Base-by-base conservation (phyloP, 2,329 filamentous ascomycete genomes). In the Phyllosticta citriasiana region DNA sequence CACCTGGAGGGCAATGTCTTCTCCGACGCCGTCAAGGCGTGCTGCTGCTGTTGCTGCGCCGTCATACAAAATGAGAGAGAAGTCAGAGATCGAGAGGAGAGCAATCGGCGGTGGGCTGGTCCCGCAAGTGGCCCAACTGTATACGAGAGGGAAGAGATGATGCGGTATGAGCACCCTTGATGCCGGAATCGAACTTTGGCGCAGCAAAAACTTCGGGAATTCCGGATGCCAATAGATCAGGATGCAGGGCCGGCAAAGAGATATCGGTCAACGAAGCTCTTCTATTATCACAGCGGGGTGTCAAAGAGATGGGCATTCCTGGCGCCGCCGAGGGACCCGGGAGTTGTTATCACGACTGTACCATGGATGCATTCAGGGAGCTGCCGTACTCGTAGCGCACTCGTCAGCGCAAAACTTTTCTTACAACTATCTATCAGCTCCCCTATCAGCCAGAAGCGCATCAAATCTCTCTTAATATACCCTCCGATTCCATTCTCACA, bases 41-140 rank as follows among this genome's bases (percentile, higher is more conserved):
- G 70, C 26, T 78, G 74, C 62, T 79, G 77, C 64, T 72, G 71
- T 12, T 72, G 71, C 55, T 79, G 77, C 61, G 69, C 72, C 9
- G 68, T 72, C 1, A 73, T 78, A 58, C 75, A 78, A 65, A 75
- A 76, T 63, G 78, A 80, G 66, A 69, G 75, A 35, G 78, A 80
- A 65, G 68, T 80, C 4, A 69, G 70, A 57, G 69, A 68, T 10
- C 68, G 78, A 58, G 77, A 80, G 66, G 75, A 83, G 63, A 68
- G 64, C 33, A 65, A 64, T 53, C 69, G 72, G 61, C 63, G 70
- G 33, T 73, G 68, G 68, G 74, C 74, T 1, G 74, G 74, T 1
- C 74, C 74, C 19, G 73, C 71, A 19, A 68, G 69, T 56, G 65
- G 66, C 19, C 40, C 40, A 5, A 66, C 71, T 30, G 68, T 68